Conservation (phyloP, 1,139 yeast genomes). For the Yarrowia galli region DNA sequence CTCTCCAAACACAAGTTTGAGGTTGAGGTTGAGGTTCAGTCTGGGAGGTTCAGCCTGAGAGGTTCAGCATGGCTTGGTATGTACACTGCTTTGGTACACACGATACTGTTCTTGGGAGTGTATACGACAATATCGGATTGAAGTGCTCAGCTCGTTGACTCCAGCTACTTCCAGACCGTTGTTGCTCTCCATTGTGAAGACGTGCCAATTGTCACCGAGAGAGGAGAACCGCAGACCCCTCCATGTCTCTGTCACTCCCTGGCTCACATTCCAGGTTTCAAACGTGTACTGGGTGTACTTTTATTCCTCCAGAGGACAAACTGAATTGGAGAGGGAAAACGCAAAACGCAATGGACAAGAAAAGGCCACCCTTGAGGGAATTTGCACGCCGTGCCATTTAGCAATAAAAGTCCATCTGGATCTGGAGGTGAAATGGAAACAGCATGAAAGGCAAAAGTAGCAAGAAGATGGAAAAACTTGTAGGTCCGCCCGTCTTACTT, state of each 20-base stretch:
- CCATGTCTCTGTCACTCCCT: no score
- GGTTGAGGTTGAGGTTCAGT: constrained; percentile 16
- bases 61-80: not conserved
- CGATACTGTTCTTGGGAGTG: no score
- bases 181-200: not conserved
- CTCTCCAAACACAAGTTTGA: constrained; percentile 3
- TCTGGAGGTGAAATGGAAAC: not conserved
- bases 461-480: not conserved
- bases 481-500: no score
- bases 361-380: constrained; percentile 15
- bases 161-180: no score
- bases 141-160: no score
- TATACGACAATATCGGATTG: no score
- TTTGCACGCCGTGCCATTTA: constrained; percentile 19
- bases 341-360: not conserved
- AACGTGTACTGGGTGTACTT: not conserved
- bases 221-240: no score
- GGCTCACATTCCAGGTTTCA: constrained; percentile 14
- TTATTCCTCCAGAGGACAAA: not conserved
- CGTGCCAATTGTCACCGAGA: no score
- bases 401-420: not conserved
- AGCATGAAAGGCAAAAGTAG: not conserved
- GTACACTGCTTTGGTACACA: not conserved
- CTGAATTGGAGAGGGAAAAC: not conserved
- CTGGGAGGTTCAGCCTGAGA: no score